phyloP scores from a whole-genome alignment of 1,139 yeast species.

The Sugiyamaella xylanicola region DNA sequence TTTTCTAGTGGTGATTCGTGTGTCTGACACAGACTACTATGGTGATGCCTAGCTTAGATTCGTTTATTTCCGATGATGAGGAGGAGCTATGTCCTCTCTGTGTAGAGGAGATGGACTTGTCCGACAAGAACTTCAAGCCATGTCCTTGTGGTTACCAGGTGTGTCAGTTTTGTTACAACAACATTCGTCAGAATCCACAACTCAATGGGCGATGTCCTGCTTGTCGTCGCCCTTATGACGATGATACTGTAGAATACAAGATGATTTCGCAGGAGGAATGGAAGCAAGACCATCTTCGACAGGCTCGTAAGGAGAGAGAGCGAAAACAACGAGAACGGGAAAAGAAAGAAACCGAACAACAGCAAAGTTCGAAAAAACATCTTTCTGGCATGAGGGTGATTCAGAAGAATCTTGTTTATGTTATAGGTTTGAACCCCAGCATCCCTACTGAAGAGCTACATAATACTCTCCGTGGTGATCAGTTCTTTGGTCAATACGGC shows the following conservation, averaged over 20 bases:
- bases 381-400: constrained; percentile 96
- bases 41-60: constrained; percentile 38
- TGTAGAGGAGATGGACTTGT: constrained; percentile 95
- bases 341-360: constrained; percentile 82
- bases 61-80: constrained; percentile 75
- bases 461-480: constrained; percentile 79
- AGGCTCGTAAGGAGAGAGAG: constrained; percentile 80
- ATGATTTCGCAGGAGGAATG: constrained; percentile 81
- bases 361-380: constrained; percentile 59
- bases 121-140: constrained; percentile 95
- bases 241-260: constrained; percentile 86
- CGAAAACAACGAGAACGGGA: constrained; percentile 90
- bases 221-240: constrained; percentile 92
- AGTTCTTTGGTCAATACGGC: constrained; percentile 97
- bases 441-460: constrained; percentile 89
- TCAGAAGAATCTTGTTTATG: constrained; percentile 95
- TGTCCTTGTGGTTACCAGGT: constrained; percentile 99
- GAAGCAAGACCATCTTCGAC: constrained; percentile 68
- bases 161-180: constrained; percentile 97
- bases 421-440: constrained; percentile 92
- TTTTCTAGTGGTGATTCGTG: neutral
- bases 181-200: constrained; percentile 93
- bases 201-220: constrained; percentile 97
- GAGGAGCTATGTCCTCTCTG: constrained; percentile 89
- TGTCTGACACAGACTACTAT: no score